Evolutionary conservation across 1,284 basidiomycete genomes (phyloP), one percentile per base, ranked within the genome.

Genomic region (Pterulicium gracile): DNA sequence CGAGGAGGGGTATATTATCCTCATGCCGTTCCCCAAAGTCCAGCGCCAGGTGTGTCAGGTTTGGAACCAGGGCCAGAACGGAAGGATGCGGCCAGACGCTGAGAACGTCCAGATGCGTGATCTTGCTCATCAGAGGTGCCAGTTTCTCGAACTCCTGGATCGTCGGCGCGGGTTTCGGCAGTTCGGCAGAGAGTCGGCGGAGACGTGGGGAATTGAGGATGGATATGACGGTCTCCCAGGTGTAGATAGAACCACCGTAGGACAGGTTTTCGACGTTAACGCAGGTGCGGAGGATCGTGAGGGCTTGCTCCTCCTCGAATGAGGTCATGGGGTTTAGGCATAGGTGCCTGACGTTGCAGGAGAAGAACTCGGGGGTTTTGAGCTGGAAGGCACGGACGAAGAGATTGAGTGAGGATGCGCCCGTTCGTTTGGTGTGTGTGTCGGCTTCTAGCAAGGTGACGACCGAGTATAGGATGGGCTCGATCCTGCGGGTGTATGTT

Each of bases 61-160:
- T 39, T 13, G 36, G 36, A 4, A 39, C 36, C 15, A 39, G 15
- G 36, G n/a, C 36, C 7, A 39, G 15, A 4, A 39, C 7, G 19
- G 36, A 7, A 5, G 15, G 7, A 17, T 39, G 36, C 5, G 36
- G 36, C 36, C 36, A 39, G 15, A 39, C 36, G 36, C 36, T 39
- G 36, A 39, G 36, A 17, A 39, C 36, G 15, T 39, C 36, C 5
- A 39, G 36, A 17, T 39, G 36, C 19, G 36, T 39, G 15, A 39
- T 39, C 7, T 39, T 5, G 36, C 19, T 39, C 36, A 39, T 39
- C 36, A 39, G 7, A 5, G 36, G 36, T 5, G 36, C 36, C 4
- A 39, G 15, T 39, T 39, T 39, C 7, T 39, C 7, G 15, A 17
- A 5, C 36, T 39, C n/a, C 15, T 39, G n/a, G 7, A 5, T 13